Evolutionary conservation across 345 rosid genomes (phyloP).

Genomic region (Citrus inodora): DNA sequence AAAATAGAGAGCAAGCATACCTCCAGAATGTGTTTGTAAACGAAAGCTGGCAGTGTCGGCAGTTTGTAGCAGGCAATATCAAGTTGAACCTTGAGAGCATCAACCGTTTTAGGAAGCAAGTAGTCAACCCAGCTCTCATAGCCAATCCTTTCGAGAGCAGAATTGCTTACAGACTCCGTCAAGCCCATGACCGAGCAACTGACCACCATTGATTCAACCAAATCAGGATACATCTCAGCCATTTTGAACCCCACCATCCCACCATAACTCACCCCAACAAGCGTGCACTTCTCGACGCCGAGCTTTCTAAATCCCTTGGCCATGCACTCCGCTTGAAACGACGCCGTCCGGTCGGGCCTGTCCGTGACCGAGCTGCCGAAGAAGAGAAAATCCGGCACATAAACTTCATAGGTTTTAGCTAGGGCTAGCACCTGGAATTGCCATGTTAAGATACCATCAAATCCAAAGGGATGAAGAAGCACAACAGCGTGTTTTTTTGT

Average conservation of each 20-base stretch:
- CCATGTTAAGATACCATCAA: constrained; percentile 40
- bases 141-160: constrained; percentile 17
- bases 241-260: constrained; percentile 46
- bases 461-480: constrained; percentile 38
- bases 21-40: constrained; percentile 26
- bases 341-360: constrained; percentile 20
- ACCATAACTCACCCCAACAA: constrained; percentile 45
- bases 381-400: constrained; percentile 48
- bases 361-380: constrained; percentile 43
- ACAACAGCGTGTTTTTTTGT: constrained; percentile 22
- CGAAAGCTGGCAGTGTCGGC: constrained; percentile 22
- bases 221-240: constrained; percentile 34
- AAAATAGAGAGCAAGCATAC: constrained; percentile 11
- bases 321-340: constrained; percentile 43
- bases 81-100: constrained; percentile 13
- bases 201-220: constrained; percentile 41
- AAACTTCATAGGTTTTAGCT: constrained; percentile 29
- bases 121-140: constrained; percentile 25
- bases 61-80: constrained; percentile 10
- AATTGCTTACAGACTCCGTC: constrained; percentile 32
- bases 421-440: constrained; percentile 35
- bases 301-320: constrained; percentile 32
- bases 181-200: constrained; percentile 25
- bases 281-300: constrained; percentile 36
- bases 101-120: constrained; percentile 33